Percentiles rank a stretch among this genome's conserved stretches.
These are phyloP conservation scores for Penicillium salamii DNA, from an alignment of 495 filamentous ascomycete species.

Conservation along the genomic window DNA sequence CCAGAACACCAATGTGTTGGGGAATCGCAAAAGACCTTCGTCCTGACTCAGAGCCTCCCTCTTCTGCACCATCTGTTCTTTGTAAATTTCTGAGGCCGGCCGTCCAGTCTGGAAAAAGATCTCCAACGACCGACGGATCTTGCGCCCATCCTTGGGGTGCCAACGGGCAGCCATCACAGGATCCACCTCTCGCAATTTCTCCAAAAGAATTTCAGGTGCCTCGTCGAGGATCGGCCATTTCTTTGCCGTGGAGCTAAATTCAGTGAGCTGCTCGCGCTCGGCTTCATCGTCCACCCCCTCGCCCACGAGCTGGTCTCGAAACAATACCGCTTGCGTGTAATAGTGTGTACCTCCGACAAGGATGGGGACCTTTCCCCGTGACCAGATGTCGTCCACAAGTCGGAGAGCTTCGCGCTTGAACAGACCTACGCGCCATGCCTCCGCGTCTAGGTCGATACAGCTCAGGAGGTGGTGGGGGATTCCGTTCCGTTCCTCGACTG, in stretches of 20 bases:
- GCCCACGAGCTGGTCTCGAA: conserved; percentile 61
- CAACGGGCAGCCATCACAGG: conserved; percentile 85
- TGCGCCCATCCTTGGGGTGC: conserved; percentile 90
- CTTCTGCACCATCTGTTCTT: conserved; percentile 56
- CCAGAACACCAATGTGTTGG: conserved; percentile 75
- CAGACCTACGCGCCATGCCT: conserved; percentile 74
- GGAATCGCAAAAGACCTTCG: conserved; percentile 44
- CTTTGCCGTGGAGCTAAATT: conserved; percentile 26
- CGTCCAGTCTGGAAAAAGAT: conserved; percentile 80
- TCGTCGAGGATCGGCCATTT: conserved; percentile 71
- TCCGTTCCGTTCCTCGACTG: conserved; percentile 67
- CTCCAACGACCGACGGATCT: conserved; percentile 85
- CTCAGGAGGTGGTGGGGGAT: conserved; percentile 89
- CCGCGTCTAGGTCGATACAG: conserved; percentile 66
- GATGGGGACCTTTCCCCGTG: conserved; percentile 76
- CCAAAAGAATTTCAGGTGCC: conserved; percentile 65
- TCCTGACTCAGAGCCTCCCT: conserved; percentile 17
- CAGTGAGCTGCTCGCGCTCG: conserved; percentile 12
- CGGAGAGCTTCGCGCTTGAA: conserved; percentile 68
- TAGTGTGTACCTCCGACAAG: conserved; percentile 94
- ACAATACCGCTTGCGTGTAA: conserved; percentile 85
- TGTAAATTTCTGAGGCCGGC: conserved; percentile 84
- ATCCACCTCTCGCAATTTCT: conserved; percentile 74
- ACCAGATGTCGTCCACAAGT: conserved; percentile 73
- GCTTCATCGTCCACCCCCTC: conserved; percentile 27